Percentiles rank a stretch among this genome's conserved stretches.
Evolutionary conservation across 805 yeast species (phyloP).

Genomic region (Lipomyces mesembrius): DNA sequence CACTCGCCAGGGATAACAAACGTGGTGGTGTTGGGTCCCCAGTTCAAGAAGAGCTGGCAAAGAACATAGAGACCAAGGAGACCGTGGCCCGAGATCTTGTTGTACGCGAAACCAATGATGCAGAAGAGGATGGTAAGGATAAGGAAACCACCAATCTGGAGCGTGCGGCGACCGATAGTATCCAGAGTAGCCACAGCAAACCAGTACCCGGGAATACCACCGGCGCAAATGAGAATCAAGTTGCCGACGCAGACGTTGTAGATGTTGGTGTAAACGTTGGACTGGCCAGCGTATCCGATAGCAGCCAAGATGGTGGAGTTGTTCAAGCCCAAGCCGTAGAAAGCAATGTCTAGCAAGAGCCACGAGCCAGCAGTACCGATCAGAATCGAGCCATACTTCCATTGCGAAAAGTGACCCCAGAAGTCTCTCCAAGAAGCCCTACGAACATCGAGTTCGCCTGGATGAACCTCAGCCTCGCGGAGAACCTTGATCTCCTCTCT

Average conservation of each 20-base stretch:
- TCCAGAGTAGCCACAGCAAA: conserved; percentile 78
- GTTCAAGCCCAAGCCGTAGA: conserved; percentile 85
- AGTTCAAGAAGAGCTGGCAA: conserved; percentile 86
- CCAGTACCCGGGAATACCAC: conserved; percentile 96
- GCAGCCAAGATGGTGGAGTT: conserved; percentile 77
- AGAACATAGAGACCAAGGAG: conserved; percentile 76
- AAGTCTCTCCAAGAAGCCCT: conserved; percentile 82
- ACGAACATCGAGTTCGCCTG: conserved; percentile 57
- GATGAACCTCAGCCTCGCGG: conserved; percentile 20
- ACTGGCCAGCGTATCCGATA: conserved; percentile 78
- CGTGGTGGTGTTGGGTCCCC: conserved; percentile 92
- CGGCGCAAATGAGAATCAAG: conserved; percentile 90
- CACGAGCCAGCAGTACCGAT: conserved; percentile 91
- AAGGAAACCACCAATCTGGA: conserved; percentile 77
- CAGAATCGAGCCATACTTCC: conserved; percentile 84
- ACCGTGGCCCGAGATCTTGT: conserved; percentile 68
- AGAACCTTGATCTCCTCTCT: conserved; percentile 44
- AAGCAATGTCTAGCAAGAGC: conserved; percentile 90
- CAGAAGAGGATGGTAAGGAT: conserved; percentile 74
- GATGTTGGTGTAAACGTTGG: conserved; percentile 69
- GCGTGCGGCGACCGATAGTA: conserved; percentile 79
- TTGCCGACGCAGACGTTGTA: conserved; percentile 89
- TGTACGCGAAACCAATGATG: conserved; percentile 81
- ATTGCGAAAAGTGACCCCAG: conserved; percentile 71
- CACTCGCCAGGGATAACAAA: conserved; percentile 89